Base-by-base conservation (phyloP, 495 filamentous ascomycete species). In the Penicillium taxi region DNA sequence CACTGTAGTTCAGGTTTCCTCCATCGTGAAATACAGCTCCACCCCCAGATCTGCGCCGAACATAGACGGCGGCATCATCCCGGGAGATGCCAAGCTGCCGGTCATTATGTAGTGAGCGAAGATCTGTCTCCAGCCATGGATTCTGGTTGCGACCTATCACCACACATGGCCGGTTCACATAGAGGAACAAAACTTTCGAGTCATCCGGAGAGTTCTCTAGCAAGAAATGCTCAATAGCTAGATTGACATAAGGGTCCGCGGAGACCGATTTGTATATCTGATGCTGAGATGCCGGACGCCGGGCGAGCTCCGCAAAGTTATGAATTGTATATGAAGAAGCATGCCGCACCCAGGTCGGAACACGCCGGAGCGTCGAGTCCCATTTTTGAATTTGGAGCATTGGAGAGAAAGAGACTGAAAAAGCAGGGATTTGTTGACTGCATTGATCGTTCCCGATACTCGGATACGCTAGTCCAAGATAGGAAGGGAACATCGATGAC, bases 81-180 rank as follows among this genome's bases (percentile, higher is more conserved):
- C 42, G 50, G 32, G 43, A 23, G 1, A 41, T 19, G n/a, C 24
- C 23, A 9, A 29, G 44, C 9, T 41, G 35, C 15, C 57, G 58
- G 30, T 61, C 48, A 45, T 63, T 58, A 32, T 62, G 55, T 1
- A 87, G 61, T 6, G 70, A 64, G 13, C 63, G 63, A 6, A 94
- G 72, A 57, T 94, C 86, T 30, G 82, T 79, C 58, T 98, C 91
- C 6, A 85, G 67, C 89, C 89, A 98, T 25, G 91, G 91, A 55
- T 98, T 98, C 55, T 98, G 91, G 57, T 98, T 98, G 30, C 90
- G 82, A 9, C 91, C 91, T 40, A 98, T 79, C 44, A 98, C 77
- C 32, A 98, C 72, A 58, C 83, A 82, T 6, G 90, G 87, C 9
- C 69, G 63, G 59, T 98, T 96, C 41, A 75, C 68, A 63, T 96